These are phyloP conservation scores for Monosporascus sp. DNA, from an alignment of 2,329 filamentous ascomycete genomes.

Conservation along the genomic window DNA sequence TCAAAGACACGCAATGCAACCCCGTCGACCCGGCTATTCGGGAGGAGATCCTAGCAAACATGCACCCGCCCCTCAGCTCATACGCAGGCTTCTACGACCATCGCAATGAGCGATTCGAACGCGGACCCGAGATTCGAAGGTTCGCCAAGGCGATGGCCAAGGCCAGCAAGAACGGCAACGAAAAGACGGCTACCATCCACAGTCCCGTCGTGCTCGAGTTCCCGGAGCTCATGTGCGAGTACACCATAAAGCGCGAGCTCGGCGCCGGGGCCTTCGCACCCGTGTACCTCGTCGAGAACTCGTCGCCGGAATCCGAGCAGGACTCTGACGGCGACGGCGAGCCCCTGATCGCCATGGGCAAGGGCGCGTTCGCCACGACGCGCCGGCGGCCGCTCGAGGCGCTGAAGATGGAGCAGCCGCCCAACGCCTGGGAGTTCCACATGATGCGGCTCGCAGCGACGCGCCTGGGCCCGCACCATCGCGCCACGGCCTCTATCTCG, in stretches of 20 bases:
- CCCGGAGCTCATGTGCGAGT: conserved; percentile 57
- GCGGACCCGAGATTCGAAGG: conserved; percentile 71
- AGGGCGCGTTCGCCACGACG: conserved; percentile 51
- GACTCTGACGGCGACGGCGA: conserved; percentile 33
- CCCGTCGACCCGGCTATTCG: conserved; percentile 76
- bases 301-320: conserved; percentile 43
- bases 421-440: conserved; percentile 91
- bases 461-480: conserved; percentile 65
- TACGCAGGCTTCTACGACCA: conserved; percentile 81
- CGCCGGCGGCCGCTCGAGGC: conserved; percentile 66
- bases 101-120: conserved; percentile 55
- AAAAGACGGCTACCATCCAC: conserved; percentile 54
- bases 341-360: conserved; percentile 50
- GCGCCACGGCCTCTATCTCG: conserved; percentile 72
- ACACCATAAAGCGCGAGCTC: conserved; percentile 77
- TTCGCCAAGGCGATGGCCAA: conserved; percentile 65
- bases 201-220: conserved; percentile 64
- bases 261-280: conserved; percentile 93
- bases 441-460: conserved; percentile 80
- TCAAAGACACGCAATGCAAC: conserved; percentile 81
- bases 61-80: conserved; percentile 65
- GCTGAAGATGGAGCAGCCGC: conserved; percentile 89
- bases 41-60: conserved; percentile 65
- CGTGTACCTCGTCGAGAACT: conserved; percentile 83
- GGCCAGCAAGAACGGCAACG: conserved; percentile 49